Evolutionary conservation across 495 filamentous ascomycete species (phyloP), one percentile per base, ranked within the genome.

Genomic region (Penicillium dipodomyicola): DNA sequence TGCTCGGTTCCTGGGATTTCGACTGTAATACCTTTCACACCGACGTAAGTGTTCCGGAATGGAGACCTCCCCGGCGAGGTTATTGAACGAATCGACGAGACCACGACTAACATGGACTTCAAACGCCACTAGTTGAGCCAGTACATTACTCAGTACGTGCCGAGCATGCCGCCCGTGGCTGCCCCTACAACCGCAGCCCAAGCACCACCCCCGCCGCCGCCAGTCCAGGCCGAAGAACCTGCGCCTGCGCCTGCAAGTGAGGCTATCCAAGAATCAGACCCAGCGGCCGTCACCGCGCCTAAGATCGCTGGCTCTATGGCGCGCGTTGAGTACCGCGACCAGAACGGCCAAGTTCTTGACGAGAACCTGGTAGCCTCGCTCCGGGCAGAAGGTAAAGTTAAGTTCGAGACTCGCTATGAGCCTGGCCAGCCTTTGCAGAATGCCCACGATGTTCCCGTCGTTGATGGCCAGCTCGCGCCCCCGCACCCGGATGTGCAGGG

Each of bases 361-460:
- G 85, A 89, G 57, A 85, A 88, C 63, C 83, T 96, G 58, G 93
- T 98, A 43, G 83, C 87, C 62, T 86, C 84, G 1, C 83, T 98
- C 25, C 80, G 88, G 64, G 69, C 72, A 40, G 77, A 81, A 56
- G 94, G 93, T 63, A 93, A 96, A 73, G 92, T 97, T 25, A 88
- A 88, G 57, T 96, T 97, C 74, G 86, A 93, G 70, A 98, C 94
- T 8, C 85, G 87, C 52, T 97, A 96, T 66, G 93, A 97, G 76
- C 95, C 92, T 10, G 82, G 88, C 53, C 96, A 92, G 17, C 84
- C 89, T 43, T 57, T 75, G 49, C 58, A 63, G 22, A 62, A 77
- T 46, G 74, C 66, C 6, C 74, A 74, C 25, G 60, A 73, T n/a
- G 65, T 77, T 22, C 70, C 72, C 14, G 70, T 98, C 50, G 80